phyloP scores from a whole-genome alignment of 495 filamentous ascomycete species.

The Penicillium steckii region DNA sequence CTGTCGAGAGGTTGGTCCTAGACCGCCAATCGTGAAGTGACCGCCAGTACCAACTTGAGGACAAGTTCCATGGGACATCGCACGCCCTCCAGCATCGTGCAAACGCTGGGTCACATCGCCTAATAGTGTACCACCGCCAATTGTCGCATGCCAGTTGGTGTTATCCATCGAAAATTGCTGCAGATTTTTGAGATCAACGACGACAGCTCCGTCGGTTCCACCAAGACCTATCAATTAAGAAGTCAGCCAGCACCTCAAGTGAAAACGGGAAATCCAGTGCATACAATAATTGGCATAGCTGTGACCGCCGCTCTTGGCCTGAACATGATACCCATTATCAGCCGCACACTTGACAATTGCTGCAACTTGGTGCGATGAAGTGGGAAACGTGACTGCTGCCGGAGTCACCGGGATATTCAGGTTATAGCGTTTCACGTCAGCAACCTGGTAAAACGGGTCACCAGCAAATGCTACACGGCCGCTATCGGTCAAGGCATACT shows the following conservation, averaged over 20 bases:
- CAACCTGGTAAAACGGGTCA: slow-evolving; percentile 14
- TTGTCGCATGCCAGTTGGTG: slow-evolving; percentile 54
- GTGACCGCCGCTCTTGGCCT: slow-evolving; percentile 69
- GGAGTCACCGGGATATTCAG: slow-evolving; percentile 58
- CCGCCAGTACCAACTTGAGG: slow-evolving; percentile 70
- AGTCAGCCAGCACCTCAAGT: too few relatives aligned
- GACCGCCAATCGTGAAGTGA: slow-evolving; percentile 71
- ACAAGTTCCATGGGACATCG: slow-evolving; percentile 66
- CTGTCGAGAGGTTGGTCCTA: slow-evolving; percentile 58
- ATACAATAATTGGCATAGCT: slow-evolving; percentile 57
- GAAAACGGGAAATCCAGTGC: background rate
- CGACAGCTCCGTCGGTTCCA: slow-evolving; percentile 36
- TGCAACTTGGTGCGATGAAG: slow-evolving; percentile 53
- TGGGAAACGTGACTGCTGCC: slow-evolving; percentile 59
- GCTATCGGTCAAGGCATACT: slow-evolving; percentile 8
- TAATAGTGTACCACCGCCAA: slow-evolving; percentile 64
- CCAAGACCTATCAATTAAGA: slow-evolving; percentile 39
- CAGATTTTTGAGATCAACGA: slow-evolving; percentile 41
- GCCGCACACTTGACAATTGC: slow-evolving; percentile 57
- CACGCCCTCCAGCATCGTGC: slow-evolving; percentile 60
- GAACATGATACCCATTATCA: slow-evolving; percentile 55
- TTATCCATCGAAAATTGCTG: slow-evolving; percentile 53
- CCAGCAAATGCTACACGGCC: slow-evolving; percentile 13
- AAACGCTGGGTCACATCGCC: slow-evolving; percentile 59
- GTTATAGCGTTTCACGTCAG: slow-evolving; percentile 48